phyloP scores from a whole-genome alignment of 495 filamentous ascomycete species.

The Aspergillus asperescens region DNA sequence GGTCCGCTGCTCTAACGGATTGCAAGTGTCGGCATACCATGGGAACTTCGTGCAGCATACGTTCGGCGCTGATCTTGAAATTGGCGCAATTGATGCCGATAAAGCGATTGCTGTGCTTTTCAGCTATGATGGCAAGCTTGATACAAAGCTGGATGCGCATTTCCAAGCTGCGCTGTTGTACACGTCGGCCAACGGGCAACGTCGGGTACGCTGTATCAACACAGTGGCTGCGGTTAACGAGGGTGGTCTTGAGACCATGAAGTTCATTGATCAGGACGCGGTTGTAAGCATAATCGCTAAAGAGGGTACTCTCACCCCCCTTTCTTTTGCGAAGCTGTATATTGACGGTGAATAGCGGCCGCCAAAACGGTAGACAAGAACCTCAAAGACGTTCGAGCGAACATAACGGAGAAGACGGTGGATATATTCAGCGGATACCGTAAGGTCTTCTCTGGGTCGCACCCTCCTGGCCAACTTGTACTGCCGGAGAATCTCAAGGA shows the following conservation, averaged over 20 bases:
- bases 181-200: slow-evolving; percentile 84
- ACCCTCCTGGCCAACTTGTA: slow-evolving; percentile 89
- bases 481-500: slow-evolving; percentile 96
- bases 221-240: slow-evolving; percentile 89
- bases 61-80: slow-evolving; percentile 91
- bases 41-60: slow-evolving; percentile 95
- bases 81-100: slow-evolving; percentile 88
- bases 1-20: slow-evolving; percentile 92
- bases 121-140: slow-evolving; percentile 94
- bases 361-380: slow-evolving; percentile 72
- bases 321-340: neutral
- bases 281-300: slow-evolving; percentile 84
- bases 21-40: slow-evolving; percentile 89
- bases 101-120: slow-evolving; percentile 91
- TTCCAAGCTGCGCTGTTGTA: slow-evolving; percentile 96
- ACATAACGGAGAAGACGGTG: slow-evolving; percentile 84
- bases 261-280: slow-evolving; percentile 91
- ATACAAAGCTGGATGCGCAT: slow-evolving; percentile 92
- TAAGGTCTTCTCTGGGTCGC: slow-evolving; percentile 78
- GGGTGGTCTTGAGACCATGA: slow-evolving; percentile 74
- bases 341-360: slow-evolving; percentile 48
- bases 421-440: slow-evolving; percentile 92
- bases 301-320: slow-evolving; percentile 52
- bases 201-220: slow-evolving; percentile 88
- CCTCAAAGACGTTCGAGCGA: slow-evolving; percentile 82